These are phyloP conservation scores for Epichloe bromicola DNA, from an alignment of 2,329 filamentous ascomycete species.

Conservation along the genomic window DNA sequence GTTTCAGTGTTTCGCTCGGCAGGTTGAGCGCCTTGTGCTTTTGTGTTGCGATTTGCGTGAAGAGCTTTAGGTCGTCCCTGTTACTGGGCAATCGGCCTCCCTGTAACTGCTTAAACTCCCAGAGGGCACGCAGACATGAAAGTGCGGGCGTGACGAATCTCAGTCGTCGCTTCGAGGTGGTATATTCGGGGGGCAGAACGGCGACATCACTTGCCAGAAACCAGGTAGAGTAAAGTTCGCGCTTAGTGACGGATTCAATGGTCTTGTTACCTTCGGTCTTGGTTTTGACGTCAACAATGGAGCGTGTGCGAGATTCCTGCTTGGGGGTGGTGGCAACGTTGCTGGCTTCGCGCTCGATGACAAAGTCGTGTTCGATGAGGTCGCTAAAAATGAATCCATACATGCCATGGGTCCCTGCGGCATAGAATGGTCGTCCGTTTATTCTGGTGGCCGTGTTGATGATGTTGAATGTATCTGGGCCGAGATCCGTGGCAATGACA, in stretches of 20 bases:
- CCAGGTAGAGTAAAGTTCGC: slow-evolving; percentile 80
- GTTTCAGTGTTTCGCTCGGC: slow-evolving; percentile 51
- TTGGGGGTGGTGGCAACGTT: slow-evolving; percentile 57
- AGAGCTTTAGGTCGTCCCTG: slow-evolving; percentile 56
- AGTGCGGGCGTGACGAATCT: slow-evolving; percentile 72
- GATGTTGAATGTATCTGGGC: slow-evolving; percentile 57
- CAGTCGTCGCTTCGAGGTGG: slow-evolving; percentile 52
- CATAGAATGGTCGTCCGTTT: slow-evolving; percentile 73
- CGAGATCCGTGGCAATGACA: slow-evolving; percentile 79
- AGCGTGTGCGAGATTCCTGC: slow-evolving; percentile 65
- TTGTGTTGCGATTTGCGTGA: slow-evolving; percentile 64
- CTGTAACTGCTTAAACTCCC: slow-evolving; percentile 57
- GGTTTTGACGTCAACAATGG: slow-evolving; percentile 56
- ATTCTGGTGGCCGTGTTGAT: slow-evolving; percentile 82
- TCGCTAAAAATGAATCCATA: slow-evolving; percentile 95
- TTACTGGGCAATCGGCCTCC: slow-evolving; percentile 40
- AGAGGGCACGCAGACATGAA: slow-evolving; percentile 76
- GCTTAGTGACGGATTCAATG: slow-evolving; percentile 80
- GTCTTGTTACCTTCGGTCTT: slow-evolving; percentile 55
- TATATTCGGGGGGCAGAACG: slow-evolving; percentile 53
- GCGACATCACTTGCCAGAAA: slow-evolving; percentile 70
- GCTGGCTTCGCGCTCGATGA: slow-evolving; percentile 71
- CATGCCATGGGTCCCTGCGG: slow-evolving; percentile 72
- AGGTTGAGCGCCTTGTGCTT: slow-evolving; percentile 65
- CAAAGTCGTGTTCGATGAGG: slow-evolving; percentile 78